Conservation (phyloP, 257 asterid genomes). For the Solanum virginianum region DNA sequence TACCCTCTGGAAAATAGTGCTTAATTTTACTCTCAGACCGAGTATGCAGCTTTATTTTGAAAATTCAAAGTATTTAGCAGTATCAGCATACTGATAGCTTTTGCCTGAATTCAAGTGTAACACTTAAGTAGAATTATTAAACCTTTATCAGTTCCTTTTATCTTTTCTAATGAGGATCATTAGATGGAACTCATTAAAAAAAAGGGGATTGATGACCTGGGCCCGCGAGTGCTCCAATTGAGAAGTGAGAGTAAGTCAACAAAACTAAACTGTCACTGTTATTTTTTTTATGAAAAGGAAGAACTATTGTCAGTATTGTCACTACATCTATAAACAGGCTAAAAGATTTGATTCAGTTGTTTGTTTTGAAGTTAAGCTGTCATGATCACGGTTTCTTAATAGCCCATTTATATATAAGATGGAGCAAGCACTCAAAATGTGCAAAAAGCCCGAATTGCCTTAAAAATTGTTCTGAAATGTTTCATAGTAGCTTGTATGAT, state of each 20-base stretch:
- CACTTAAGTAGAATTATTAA: neutral
- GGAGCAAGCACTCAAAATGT: too few species aligned
- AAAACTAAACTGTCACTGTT: neutral
- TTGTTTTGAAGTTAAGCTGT: neutral
- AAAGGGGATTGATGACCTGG: neutral
- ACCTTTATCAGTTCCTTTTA: neutral
- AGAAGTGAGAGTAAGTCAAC: neutral
- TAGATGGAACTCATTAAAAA: neutral
- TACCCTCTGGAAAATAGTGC: too few species aligned
- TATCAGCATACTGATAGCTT: neutral
- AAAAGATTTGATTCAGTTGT: neutral
- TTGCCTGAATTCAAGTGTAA: neutral
- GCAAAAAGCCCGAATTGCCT: too few species aligned
- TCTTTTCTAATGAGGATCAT: neutral
- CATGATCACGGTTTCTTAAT: conserved; percentile 13
- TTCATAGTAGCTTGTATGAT: too few species aligned
- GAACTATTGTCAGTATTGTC: neutral
- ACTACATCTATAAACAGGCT: neutral
- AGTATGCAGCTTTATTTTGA: neutral
- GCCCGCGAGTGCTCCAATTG: neutral
- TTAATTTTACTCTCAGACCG: too few species aligned
- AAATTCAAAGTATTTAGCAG: neutral
- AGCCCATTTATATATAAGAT: too few species aligned
- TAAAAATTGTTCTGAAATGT: too few species aligned
- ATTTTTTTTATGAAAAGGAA: neutral